Conservation (phyloP, 2,329 filamentous ascomycete species). For the Cyphellophora attinorum region DNA sequence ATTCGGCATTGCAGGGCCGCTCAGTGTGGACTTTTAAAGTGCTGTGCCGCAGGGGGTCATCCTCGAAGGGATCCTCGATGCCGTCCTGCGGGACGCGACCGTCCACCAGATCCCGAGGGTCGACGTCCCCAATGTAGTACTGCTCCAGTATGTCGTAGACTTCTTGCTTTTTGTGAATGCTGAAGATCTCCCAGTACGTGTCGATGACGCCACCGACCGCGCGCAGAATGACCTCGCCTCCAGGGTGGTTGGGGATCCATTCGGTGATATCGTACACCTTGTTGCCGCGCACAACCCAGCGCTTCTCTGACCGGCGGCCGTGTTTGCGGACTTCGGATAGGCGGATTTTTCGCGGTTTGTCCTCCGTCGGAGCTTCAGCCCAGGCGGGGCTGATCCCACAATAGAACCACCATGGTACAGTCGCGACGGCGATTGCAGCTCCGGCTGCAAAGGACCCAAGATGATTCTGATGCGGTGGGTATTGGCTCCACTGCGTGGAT, state of each 20-base stretch:
- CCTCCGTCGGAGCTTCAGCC: slow-evolving; percentile 10
- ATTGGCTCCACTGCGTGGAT: background rate
- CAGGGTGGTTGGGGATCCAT: slow-evolving; percentile 80
- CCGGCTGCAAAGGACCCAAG: background rate
- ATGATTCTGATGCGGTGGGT: background rate
- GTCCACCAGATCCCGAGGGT: slow-evolving; percentile 48
- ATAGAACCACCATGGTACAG: slow-evolving; percentile 1
- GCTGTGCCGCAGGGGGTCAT: slow-evolving; percentile 37
- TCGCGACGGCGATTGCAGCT: slow-evolving; percentile 1
- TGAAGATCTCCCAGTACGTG: slow-evolving; percentile 61
- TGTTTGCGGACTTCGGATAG: slow-evolving; percentile 21
- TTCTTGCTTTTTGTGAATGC: slow-evolving; percentile 57
- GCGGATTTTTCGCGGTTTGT: slow-evolving; percentile 13
- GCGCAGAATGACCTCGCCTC: slow-evolving; percentile 75
- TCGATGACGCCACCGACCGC: slow-evolving; percentile 57
- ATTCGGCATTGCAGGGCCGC: slow-evolving; percentile 54
- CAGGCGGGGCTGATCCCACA: slow-evolving; percentile 1
- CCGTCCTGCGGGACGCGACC: slow-evolving; percentile 42
- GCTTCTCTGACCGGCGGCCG: slow-evolving; percentile 35
- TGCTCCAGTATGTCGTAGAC: slow-evolving; percentile 57
- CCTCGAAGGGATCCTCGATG: slow-evolving; percentile 38
- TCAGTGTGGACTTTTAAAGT: slow-evolving; percentile 43
- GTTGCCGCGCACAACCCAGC: slow-evolving; percentile 56
- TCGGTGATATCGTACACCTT: slow-evolving; percentile 72
- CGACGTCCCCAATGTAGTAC: slow-evolving; percentile 54